These are phyloP conservation scores for Naganishia friedmannii DNA, from an alignment of 768 basidiomycete genomes.

Conservation along the genomic window DNA sequence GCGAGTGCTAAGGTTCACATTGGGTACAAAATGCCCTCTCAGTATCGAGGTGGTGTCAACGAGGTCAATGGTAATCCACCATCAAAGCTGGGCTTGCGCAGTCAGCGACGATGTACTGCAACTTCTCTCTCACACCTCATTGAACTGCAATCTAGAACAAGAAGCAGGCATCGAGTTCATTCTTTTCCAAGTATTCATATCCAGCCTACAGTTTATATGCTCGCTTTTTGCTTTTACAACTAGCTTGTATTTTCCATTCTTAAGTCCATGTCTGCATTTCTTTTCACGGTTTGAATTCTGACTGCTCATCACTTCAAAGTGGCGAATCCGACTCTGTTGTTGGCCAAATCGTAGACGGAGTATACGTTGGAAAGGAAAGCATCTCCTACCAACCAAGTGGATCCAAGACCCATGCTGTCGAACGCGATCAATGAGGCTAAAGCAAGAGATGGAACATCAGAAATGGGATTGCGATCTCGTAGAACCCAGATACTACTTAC, in stretches of 20 bases:
- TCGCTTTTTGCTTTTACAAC: background rate
- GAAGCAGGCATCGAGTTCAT: background rate
- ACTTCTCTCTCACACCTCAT: too few species aligned
- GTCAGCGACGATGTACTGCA: too few species aligned
- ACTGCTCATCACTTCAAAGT: constrained; percentile 5
- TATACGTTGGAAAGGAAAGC: constrained; percentile 28
- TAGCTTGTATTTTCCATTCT: background rate
- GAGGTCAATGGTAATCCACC: too few species aligned
- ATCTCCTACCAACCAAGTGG: constrained; percentile 29
- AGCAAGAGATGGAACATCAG: background rate
- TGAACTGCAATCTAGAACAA: too few species aligned
- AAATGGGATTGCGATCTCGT: background rate
- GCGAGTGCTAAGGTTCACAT: too few species aligned
- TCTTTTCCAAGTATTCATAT: background rate
- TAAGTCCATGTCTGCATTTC: too few species aligned
- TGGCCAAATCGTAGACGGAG: constrained; percentile 26
- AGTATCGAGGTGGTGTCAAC: too few species aligned
- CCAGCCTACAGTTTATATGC: background rate
- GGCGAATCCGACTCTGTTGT: constrained; percentile 31
- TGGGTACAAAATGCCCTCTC: too few species aligned
- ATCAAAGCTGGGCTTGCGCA: too few species aligned
- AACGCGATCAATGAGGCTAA: constrained; percentile 25
- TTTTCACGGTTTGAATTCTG: too few species aligned
- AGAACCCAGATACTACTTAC: background rate
- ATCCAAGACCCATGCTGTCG: constrained; percentile 26